phyloP scores from a whole-genome alignment of 1,139 yeast genomes.

The Torulaspora pretoriensis region DNA sequence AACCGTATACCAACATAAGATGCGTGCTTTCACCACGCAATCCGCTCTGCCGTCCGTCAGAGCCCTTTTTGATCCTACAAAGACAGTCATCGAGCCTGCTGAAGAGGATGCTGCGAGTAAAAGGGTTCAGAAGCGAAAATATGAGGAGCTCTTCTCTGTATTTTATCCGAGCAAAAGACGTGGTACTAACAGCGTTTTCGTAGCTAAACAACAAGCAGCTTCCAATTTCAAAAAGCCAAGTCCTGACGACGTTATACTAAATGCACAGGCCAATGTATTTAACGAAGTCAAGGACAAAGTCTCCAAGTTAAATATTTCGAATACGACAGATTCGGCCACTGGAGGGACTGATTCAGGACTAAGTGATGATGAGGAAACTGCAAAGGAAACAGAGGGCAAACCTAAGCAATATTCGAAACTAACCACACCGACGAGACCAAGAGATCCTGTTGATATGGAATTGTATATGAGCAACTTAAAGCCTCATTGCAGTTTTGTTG shows the following conservation, averaged over 20 bases:
- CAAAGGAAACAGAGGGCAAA: conserved; percentile 16
- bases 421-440: conserved; percentile 37
- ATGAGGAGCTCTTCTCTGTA: conserved; percentile 21
- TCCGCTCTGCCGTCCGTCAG: neutral
- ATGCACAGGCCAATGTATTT: conserved; percentile 57
- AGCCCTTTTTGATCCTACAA: conserved; percentile 5
- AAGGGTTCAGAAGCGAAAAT: conserved; percentile 19
- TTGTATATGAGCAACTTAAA: conserved; percentile 41
- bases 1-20: neutral
- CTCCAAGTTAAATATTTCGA: conserved; percentile 13
- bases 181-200: conserved; percentile 21
- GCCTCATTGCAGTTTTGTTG: conserved; percentile 74
- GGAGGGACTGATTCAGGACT: conserved; percentile 13
- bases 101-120: conserved; percentile 4
- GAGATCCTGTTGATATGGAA: conserved; percentile 38
- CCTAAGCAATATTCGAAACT: conserved; percentile 26
- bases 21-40: neutral
- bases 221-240: conserved; percentile 65
- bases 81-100: conserved; percentile 4
- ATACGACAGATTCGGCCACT: neutral
- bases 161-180: conserved; percentile 24
- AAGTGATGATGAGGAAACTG: conserved; percentile 18
- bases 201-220: conserved; percentile 41
- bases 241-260: conserved; percentile 72
- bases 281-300: conserved; percentile 35